Percentiles rank a stretch among this genome's conserved stretches.
Evolutionary conservation across 768 basidiomycete genomes (phyloP).

Genomic region (Panellus pusillus): DNA sequence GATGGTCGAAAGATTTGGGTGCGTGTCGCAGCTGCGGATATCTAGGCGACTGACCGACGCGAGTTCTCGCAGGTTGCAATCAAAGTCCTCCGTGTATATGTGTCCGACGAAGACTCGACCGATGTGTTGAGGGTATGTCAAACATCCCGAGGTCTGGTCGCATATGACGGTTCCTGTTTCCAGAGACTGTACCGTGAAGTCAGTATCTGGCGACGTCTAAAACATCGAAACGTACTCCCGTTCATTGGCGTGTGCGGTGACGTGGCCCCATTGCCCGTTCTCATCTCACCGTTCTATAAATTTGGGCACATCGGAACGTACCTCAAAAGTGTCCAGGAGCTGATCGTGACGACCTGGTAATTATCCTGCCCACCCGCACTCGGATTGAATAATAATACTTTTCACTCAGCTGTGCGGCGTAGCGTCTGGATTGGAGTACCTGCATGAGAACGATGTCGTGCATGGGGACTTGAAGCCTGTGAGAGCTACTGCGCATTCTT

Average conservation of each 20-base stretch:
- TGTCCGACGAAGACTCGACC: conserved; percentile 12
- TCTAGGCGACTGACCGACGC: neutral
- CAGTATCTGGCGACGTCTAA: conserved; percentile 13
- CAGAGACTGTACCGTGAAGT: conserved; percentile 11
- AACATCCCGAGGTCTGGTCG: too few relatives aligned
- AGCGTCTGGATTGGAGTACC: conserved; percentile 21
- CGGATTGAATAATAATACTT: neutral
- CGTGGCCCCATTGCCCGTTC: conserved; percentile 1
- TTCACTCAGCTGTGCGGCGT: conserved; percentile 19
- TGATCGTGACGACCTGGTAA: conserved; percentile 6
- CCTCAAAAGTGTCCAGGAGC: neutral
- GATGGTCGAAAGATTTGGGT: conserved; percentile 14
- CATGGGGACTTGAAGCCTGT: conserved; percentile 28
- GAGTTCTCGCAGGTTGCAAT: conserved; percentile 10
- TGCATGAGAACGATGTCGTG: conserved; percentile 23
- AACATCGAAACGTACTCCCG: conserved; percentile 17
- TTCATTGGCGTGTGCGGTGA: conserved; percentile 19
- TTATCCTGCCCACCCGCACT: neutral
- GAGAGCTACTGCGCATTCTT: neutral
- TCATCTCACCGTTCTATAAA: conserved; percentile 14
- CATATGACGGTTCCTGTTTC: neutral
- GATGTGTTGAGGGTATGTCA: conserved; percentile 4
- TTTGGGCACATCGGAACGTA: conserved; percentile 13
- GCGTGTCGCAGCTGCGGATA: neutral
- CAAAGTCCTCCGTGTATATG: conserved; percentile 8